Conservation (phyloP, 2,329 filamentous ascomycete genomes). For the Diatrype stigma region DNA sequence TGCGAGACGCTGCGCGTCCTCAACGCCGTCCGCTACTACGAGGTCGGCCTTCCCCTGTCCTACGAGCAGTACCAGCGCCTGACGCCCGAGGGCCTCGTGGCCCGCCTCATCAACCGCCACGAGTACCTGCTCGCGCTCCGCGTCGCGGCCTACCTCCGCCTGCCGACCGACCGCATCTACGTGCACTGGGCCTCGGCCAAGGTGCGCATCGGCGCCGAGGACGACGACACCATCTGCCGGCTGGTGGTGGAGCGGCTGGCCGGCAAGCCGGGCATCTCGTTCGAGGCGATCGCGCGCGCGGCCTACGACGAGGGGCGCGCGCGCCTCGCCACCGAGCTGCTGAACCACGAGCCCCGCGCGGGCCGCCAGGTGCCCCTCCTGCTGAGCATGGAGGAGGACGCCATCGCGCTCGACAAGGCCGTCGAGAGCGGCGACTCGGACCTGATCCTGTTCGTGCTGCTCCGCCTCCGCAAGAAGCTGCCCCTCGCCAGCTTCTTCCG, state of each 20-base stretch:
- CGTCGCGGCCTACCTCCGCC: slow-evolving; percentile 78
- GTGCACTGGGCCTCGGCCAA: slow-evolving; percentile 97
- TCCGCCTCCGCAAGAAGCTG: slow-evolving; percentile 85
- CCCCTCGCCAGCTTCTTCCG: slow-evolving; percentile 90
- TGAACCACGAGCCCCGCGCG: slow-evolving; percentile 90
- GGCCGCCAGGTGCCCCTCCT: slow-evolving; percentile 95
- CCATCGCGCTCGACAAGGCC: slow-evolving; percentile 91
- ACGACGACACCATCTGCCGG: slow-evolving; percentile 83
- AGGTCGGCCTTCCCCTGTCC: slow-evolving; percentile 83
- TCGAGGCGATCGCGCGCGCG: slow-evolving; percentile 86
- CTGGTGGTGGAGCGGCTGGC: slow-evolving; percentile 82
- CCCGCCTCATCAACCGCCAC: slow-evolving; percentile 79
- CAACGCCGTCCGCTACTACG: slow-evolving; percentile 87
- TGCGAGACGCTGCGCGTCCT: slow-evolving; percentile 89
- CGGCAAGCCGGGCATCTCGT: slow-evolving; percentile 89
- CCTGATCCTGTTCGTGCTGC: slow-evolving; percentile 81
- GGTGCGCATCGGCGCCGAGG: slow-evolving; percentile 76
- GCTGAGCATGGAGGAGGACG: slow-evolving; percentile 92
- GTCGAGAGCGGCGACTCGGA: slow-evolving; percentile 95
- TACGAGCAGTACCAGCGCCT: slow-evolving; percentile 92
- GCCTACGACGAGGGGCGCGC: slow-evolving; percentile 91
- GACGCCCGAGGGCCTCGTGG: slow-evolving; percentile 83
- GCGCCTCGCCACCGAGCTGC: slow-evolving; percentile 81
- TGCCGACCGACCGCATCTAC: slow-evolving; percentile 86
- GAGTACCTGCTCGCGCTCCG: slow-evolving; percentile 89